Evolutionary conservation across 2,329 filamentous ascomycete genomes (phyloP).

Genomic region (Aspergillus japonicus): DNA sequence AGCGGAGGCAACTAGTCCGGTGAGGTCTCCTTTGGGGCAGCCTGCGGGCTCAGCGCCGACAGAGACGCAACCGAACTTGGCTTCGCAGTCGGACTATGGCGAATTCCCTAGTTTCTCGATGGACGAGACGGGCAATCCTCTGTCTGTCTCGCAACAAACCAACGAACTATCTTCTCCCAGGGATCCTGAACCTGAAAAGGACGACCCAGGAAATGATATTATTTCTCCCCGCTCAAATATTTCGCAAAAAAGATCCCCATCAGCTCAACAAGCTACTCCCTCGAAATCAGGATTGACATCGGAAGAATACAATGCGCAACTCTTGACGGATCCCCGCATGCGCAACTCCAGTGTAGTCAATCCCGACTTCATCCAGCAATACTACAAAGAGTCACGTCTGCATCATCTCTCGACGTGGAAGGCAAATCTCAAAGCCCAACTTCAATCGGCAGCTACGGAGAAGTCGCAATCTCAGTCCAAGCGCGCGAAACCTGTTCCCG

Average conservation of each 20-base stretch:
- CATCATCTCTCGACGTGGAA: conserved; percentile 98
- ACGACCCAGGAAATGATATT: neutral
- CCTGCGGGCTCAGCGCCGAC: neutral
- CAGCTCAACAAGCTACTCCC: conserved; percentile 21
- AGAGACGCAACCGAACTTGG: conserved; percentile 27
- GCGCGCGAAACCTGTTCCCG: conserved; percentile 57
- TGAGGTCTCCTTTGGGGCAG: neutral
- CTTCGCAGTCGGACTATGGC: conserved; percentile 46
- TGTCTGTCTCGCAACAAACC: neutral
- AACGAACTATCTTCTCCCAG: neutral
- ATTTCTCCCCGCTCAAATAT: neutral
- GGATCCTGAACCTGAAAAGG: neutral
- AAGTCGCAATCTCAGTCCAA: conserved; percentile 52
- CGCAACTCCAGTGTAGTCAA: conserved; percentile 89
- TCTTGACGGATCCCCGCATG: conserved; percentile 80
- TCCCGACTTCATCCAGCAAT: conserved; percentile 89
- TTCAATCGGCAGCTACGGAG: conserved; percentile 77
- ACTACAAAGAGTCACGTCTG: conserved; percentile 89
- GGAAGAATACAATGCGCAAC: conserved; percentile 85
- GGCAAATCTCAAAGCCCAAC: conserved; percentile 82
- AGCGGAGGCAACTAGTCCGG: conserved; percentile 29
- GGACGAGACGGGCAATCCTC: conserved; percentile 13
- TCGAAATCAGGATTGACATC: conserved; percentile 64
- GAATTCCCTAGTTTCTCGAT: conserved; percentile 37
- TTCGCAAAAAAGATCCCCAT: conserved; percentile 12